phyloP scores from a whole-genome alignment of 2,329 filamentous ascomycete species.

The Colletotrichum magnum region DNA sequence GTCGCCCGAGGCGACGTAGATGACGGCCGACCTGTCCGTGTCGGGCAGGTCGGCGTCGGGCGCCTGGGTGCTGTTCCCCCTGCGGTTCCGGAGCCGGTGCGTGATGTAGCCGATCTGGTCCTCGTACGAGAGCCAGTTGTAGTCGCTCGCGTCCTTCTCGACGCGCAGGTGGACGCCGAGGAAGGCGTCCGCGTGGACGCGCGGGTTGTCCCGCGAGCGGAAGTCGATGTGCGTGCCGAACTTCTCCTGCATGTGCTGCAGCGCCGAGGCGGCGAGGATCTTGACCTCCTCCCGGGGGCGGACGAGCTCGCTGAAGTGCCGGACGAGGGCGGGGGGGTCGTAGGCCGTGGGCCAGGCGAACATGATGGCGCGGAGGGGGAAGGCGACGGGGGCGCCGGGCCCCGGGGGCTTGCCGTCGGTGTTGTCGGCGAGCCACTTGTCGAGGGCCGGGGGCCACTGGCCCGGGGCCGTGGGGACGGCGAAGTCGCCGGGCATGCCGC shows the following conservation, averaged over 20 bases:
- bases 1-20: neutral
- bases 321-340: neutral
- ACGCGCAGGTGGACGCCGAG: neutral
- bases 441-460: neutral
- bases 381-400: neutral
- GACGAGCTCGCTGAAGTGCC: conserved; percentile 7
- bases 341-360: neutral
- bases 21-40: neutral
- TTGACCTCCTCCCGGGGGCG: neutral
- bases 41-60: neutral
- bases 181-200: neutral
- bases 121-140: neutral
- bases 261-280: neutral
- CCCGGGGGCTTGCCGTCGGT: neutral
- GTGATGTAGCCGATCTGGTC: neutral
- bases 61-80: neutral
- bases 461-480: neutral
- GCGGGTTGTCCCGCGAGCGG: neutral
- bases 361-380: neutral
- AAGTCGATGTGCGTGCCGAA: neutral
- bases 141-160: neutral
- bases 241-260: neutral
- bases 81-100: neutral
- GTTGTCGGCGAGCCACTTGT: neutral
- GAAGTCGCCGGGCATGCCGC: neutral